Percentiles rank a stretch among this genome's conserved stretches.
phyloP scores from a whole-genome alignment of 1,284 basidiomycete species.

The Melampsora larici-populina region DNA sequence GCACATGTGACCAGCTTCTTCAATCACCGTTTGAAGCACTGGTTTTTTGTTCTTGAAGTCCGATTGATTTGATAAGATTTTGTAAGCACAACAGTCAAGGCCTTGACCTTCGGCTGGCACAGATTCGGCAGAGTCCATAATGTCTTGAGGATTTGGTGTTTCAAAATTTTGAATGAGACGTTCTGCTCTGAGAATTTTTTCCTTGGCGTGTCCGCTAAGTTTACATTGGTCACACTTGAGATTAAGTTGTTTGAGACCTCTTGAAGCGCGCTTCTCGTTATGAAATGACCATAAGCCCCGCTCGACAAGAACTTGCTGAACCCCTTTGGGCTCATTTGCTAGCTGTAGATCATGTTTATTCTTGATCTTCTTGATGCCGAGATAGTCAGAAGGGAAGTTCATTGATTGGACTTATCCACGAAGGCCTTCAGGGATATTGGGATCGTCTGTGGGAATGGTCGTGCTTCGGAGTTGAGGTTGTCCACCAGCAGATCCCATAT shows the following conservation, averaged over 20 bases:
- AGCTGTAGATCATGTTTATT: not conserved
- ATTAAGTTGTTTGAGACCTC: not conserved
- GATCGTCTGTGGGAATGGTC: conserved; percentile 1
- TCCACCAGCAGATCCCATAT: too few relatives aligned
- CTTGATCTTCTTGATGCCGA: not conserved
- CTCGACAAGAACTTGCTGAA: conserved; percentile 3
- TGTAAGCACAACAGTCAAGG: conserved; percentile 15
- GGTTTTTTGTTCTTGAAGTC: conserved; percentile 5
- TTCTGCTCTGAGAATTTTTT: not conserved
- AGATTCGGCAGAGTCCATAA: not conserved
- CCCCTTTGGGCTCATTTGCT: conserved; percentile 5
- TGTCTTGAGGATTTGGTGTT: not conserved
- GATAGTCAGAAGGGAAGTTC: not conserved
- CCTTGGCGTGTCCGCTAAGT: not conserved
- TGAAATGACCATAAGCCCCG: not conserved
- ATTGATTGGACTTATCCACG: not conserved
- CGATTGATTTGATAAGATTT: conserved; percentile 11
- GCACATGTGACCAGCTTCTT: not conserved
- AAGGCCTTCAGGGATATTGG: conserved; percentile 4
- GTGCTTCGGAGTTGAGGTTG: too few relatives aligned
- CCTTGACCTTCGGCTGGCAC: not conserved
- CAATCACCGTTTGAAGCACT: not conserved
- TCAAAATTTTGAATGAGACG: not conserved
- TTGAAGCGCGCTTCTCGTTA: not conserved
- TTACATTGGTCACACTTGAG: conserved; percentile 17